A percentile compares a stretch with the other conserved stretches of the same genome.
Conservation (phyloP, 345 rosid genomes). For the Eucalyptus camaldulensis region DNA sequence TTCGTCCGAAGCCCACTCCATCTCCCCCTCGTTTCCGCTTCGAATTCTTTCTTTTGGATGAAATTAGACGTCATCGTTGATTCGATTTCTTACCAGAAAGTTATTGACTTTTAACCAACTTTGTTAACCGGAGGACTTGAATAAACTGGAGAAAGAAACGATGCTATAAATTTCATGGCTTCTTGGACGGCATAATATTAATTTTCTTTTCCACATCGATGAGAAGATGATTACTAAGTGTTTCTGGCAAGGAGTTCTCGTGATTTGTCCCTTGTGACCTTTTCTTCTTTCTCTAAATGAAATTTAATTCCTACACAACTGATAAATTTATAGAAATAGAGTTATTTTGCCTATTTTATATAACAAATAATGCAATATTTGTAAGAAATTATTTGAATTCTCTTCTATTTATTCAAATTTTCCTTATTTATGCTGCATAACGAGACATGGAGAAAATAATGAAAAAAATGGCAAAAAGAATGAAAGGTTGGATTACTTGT, state of each 20-base stretch:
- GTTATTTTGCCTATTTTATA: no score
- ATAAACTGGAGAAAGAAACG: background rate
- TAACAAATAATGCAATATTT: no score
- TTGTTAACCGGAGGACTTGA: background rate
- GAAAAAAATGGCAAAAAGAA: no score
- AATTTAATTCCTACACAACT: no score
- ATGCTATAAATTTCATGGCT: background rate
- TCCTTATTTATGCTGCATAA: no score
- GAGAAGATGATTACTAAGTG: accelerated
- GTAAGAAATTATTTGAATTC: no score
- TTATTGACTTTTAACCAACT: background rate
- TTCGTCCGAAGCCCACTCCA: background rate
- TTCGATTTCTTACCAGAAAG: background rate
- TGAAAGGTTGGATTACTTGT: no score
- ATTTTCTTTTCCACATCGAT: accelerated
- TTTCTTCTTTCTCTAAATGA: background rate
- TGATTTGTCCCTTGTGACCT: accelerated
- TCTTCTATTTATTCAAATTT: no score
- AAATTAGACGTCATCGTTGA: background rate
- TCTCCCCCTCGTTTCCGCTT: background rate
- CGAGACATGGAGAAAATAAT: no score
- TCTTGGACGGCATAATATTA: background rate
- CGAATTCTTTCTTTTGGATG: background rate
- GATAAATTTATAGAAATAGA: no score
- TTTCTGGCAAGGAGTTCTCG: accelerated